These are phyloP conservation scores for Viridothelium virens DNA, from an alignment of 495 filamentous ascomycete genomes.

Conservation along the genomic window DNA sequence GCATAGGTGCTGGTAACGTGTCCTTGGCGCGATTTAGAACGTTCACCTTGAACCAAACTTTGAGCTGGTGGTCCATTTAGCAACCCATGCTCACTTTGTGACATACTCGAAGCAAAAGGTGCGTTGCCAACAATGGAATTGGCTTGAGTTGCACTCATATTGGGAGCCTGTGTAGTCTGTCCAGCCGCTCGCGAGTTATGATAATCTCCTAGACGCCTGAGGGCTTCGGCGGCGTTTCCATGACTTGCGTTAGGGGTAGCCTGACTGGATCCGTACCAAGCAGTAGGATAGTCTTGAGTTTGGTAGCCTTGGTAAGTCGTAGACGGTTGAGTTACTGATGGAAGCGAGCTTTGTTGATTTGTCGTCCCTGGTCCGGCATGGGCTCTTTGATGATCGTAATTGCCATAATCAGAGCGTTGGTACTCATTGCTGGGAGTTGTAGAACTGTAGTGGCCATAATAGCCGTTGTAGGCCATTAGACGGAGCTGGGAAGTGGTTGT, in stretches of 20 bases:
- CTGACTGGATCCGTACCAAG: neutral
- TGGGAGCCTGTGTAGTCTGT: neutral
- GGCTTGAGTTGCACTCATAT: neutral
- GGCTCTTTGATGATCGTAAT: neutral
- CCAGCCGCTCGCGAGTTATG: neutral
- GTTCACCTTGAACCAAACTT: neutral
- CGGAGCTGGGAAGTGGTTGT: neutral
- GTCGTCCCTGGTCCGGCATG: neutral
- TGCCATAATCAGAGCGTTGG: neutral
- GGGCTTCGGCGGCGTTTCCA: conserved; percentile 6
- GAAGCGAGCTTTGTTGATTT: neutral
- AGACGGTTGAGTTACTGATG: neutral
- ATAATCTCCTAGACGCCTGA: conserved; percentile 2
- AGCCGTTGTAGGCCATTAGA: conserved; percentile 10
- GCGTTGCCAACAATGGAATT: neutral
- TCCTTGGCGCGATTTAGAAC: neutral
- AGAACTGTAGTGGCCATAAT: neutral
- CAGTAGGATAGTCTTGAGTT: neutral
- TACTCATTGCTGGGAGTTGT: neutral
- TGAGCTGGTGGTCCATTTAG: neutral
- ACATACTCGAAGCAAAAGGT: neutral
- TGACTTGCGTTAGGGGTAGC: neutral
- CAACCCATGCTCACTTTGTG: neutral
- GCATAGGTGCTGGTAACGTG: neutral
- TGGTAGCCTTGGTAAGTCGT: neutral